Evolutionary conservation across 192 early-diverging fungal species (phyloP).

Genomic region (Chytriomyces sp.): DNA sequence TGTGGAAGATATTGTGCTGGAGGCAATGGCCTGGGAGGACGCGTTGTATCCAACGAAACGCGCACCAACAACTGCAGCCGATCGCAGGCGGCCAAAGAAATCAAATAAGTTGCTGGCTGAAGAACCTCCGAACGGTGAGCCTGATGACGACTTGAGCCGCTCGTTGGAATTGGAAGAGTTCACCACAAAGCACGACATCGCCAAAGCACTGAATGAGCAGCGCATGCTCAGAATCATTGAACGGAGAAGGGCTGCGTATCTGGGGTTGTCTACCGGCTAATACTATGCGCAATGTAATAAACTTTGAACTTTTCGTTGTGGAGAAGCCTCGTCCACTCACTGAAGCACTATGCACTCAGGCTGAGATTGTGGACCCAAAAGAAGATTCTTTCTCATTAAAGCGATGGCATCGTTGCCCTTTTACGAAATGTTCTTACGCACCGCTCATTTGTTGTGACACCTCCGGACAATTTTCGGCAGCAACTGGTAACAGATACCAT

Average conservation of each 20-base stretch:
- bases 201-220: conserved; percentile 7
- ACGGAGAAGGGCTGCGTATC: conserved; percentile 6
- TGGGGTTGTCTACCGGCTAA: neutral
- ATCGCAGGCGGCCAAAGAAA: neutral
- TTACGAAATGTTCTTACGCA: too few relatives aligned
- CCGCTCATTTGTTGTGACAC: too few relatives aligned
- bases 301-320: too few relatives aligned
- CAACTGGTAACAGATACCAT: too few relatives aligned
- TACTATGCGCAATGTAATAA: too few relatives aligned
- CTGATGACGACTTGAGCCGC: neutral
- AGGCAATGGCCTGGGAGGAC: conserved; percentile 15
- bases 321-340: too few relatives aligned
- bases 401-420: too few relatives aligned
- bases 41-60: neutral
- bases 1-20: conserved; percentile 27
- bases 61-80: neutral
- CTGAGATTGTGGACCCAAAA: too few relatives aligned
- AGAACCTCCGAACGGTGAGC: conserved; percentile 18
- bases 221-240: conserved; percentile 30
- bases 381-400: too few relatives aligned
- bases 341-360: too few relatives aligned
- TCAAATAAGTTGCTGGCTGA: conserved; percentile 4
- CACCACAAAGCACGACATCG: neutral
- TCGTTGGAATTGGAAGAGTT: neutral
- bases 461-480: too few relatives aligned